Conservation (phyloP, 805 yeast genomes). For the Metschnikowia kofuensis region DNA sequence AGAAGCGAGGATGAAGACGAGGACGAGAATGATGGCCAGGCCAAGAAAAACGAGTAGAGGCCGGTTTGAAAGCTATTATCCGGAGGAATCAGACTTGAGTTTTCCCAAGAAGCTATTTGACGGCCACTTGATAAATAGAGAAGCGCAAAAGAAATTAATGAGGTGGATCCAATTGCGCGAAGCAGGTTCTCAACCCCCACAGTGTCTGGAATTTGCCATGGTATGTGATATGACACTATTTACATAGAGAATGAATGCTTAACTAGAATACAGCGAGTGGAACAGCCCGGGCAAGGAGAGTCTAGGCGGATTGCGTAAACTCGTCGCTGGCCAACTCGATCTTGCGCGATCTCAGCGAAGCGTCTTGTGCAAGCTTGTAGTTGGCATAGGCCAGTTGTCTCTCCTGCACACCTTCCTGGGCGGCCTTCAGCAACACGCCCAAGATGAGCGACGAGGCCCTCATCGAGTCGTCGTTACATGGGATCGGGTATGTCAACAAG, state of each 20-base stretch:
- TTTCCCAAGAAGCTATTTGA: too few relatives aligned
- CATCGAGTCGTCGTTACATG: constrained; percentile 90
- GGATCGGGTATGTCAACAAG: constrained; percentile 88
- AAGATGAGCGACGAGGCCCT: constrained; percentile 76
- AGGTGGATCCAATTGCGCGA: neutral
- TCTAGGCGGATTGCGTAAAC: neutral
- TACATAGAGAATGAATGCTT: constrained; percentile 1
- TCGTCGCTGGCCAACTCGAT: neutral
- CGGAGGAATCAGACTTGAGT: too few relatives aligned
- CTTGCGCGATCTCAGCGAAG: neutral
- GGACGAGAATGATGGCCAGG: constrained; percentile 20
- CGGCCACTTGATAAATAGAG: neutral
- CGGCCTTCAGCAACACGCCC: constrained; percentile 85
- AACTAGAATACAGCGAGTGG: neutral
- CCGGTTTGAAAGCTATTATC: neutral
- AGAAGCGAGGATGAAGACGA: constrained; percentile 85
- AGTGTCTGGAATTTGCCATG: neutral
- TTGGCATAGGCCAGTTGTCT: constrained; percentile 39
- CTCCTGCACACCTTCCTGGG: constrained; percentile 66
- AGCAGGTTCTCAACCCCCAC: neutral
- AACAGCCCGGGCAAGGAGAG: neutral
- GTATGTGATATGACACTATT: constrained; percentile 4
- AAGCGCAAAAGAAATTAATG: neutral
- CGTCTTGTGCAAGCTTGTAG: constrained; percentile 12
- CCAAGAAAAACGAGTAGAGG: constrained; percentile 4